These are phyloP conservation scores for Phylloporus rhodoxanthus DNA, from an alignment of 768 basidiomycete genomes.

Conservation along the genomic window DNA sequence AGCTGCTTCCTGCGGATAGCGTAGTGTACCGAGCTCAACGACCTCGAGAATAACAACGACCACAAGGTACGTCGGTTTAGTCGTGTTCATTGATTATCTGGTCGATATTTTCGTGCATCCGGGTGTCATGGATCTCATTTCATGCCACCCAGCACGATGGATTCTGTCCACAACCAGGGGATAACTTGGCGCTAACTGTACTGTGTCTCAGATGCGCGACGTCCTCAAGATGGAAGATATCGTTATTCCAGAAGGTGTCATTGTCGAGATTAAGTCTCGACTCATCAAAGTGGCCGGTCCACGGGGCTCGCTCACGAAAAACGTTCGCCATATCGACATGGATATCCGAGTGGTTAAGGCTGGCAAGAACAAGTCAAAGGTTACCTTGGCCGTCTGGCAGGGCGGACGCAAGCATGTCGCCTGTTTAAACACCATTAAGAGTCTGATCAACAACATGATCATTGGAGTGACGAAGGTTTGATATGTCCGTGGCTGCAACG, in stretches of 20 bases:
- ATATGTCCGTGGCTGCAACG: not conserved
- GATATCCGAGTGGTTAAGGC: conserved; percentile 77
- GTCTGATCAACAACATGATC: conserved; percentile 95
- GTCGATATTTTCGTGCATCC: not conserved
- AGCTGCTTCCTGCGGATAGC: conserved; percentile 3
- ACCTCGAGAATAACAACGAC: conserved; percentile 22
- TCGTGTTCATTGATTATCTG: not conserved
- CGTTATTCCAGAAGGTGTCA: conserved; percentile 79
- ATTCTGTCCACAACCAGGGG: conserved; percentile 33
- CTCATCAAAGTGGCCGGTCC: conserved; percentile 89
- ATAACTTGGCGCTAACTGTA: conserved; percentile 28
- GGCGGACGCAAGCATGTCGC: conserved; percentile 98
- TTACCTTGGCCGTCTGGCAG: conserved; percentile 95
- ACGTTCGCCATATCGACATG: conserved; percentile 90
- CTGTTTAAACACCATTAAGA: conserved; percentile 93
- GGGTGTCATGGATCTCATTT: not conserved
- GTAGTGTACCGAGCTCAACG: conserved; percentile 13
- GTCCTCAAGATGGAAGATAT: conserved; percentile 91
- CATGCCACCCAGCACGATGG: conserved; percentile 25
- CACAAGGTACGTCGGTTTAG: conserved; percentile 26
- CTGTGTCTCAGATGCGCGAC: conserved; percentile 72
- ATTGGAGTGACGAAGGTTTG: conserved; percentile 90
- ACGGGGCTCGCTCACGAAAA: conserved; percentile 88
- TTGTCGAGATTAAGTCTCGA: conserved; percentile 84
- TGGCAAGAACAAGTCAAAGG: conserved; percentile 62